Conservation (phyloP, 2,329 filamentous ascomycete species). For the Domatiomyces globalis region DNA sequence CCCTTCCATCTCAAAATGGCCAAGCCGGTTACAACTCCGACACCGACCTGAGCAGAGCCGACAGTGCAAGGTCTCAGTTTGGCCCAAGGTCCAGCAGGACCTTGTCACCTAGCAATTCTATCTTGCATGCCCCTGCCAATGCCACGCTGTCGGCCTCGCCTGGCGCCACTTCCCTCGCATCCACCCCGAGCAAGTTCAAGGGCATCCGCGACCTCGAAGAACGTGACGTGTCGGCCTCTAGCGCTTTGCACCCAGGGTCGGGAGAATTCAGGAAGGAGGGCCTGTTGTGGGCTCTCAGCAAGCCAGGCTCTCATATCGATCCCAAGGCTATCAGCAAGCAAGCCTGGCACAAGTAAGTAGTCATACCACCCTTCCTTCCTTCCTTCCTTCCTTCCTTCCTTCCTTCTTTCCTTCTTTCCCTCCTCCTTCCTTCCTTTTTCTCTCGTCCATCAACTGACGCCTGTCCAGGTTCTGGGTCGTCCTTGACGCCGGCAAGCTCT, state of each 20-base stretch:
- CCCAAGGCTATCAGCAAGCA: constrained; percentile 92
- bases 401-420: neutral
- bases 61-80: constrained; percentile 59
- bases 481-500: constrained; percentile 86
- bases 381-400: constrained; percentile 19
- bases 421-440: constrained; percentile 13
- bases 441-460: constrained; percentile 8
- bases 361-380: neutral
- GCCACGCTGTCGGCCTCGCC: constrained; percentile 28
- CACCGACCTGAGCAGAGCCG: constrained; percentile 55
- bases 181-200: constrained; percentile 54
- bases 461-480: constrained; percentile 83
- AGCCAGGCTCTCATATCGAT: constrained; percentile 86
- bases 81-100: constrained; percentile 31
- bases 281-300: constrained; percentile 82
- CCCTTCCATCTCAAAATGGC: constrained; percentile 23
- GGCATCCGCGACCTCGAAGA: constrained; percentile 89
- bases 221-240: constrained; percentile 46
- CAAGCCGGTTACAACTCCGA: constrained; percentile 47
- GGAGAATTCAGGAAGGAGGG: constrained; percentile 78
- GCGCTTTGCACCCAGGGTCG: constrained; percentile 38
- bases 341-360: constrained; percentile 88
- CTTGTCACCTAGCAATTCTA: constrained; percentile 22
- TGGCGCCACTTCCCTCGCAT: constrained; percentile 22
- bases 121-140: constrained; percentile 14